Conservation (phyloP, 1,284 basidiomycete species). For the Chondrostereum purpureum region DNA sequence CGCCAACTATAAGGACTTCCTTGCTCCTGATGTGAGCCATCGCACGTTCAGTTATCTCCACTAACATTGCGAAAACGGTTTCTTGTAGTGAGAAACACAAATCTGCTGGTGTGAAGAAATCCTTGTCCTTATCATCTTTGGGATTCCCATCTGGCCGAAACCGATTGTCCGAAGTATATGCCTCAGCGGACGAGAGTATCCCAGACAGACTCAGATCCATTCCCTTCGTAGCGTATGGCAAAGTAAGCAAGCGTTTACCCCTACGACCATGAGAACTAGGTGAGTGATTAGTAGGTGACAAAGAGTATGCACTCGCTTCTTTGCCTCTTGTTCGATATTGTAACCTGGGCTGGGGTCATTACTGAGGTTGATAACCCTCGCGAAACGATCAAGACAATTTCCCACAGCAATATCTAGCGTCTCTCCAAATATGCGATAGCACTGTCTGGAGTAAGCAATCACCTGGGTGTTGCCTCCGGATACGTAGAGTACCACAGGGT, state of each 20-base stretch:
- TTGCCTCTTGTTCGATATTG: conserved; percentile 96
- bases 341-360: conserved; percentile 98
- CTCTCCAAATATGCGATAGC: conserved; percentile 98
- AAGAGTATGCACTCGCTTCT: conserved; percentile 48
- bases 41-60: conserved; percentile 97
- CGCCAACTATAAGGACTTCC: conserved; percentile 96
- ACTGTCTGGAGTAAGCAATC: conserved; percentile 95
- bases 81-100: conserved; percentile 97
- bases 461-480: conserved; percentile 99
- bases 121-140: conserved; percentile 40
- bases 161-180: conserved; percentile 77
- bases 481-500: conserved; percentile 97
- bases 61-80: conserved; percentile 97
- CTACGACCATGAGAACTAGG: conserved; percentile 28
- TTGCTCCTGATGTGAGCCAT: conserved; percentile 98
- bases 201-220: conserved; percentile 98
- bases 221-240: conserved; percentile 97
- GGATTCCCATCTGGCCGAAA: conserved; percentile 44
- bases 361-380: conserved; percentile 89
- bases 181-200: conserved; percentile 84
- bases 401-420: conserved; percentile 99
- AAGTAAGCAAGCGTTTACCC: conserved; percentile 67
- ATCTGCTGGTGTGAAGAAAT: conserved; percentile 88
- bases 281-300: not conserved
- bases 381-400: conserved; percentile 97